These are phyloP conservation scores for Chloris gayana DNA, from an alignment of 176 grass and related monocot genomes.

Conservation along the genomic window DNA sequence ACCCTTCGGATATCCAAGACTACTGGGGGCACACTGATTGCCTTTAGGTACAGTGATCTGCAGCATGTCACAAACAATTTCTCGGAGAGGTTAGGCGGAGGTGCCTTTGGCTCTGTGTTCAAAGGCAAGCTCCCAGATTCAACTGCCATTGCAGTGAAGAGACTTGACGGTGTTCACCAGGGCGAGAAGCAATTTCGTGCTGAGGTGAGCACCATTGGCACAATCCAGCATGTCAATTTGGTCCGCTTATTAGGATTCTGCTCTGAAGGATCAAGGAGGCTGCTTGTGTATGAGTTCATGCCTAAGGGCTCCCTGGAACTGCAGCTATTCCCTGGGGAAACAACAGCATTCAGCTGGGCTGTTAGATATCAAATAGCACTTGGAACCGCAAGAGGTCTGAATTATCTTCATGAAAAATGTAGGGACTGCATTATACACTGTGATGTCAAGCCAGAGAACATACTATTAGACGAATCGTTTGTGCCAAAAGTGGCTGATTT, in stretches of 20 bases:
- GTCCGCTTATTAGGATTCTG: conserved; percentile 79
- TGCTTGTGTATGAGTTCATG: conserved; percentile 89
- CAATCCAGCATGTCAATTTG: conserved; percentile 82
- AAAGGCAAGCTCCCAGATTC: conserved; percentile 69
- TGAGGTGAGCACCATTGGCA: conserved; percentile 92
- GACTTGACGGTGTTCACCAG: conserved; percentile 70
- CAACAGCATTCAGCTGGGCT: conserved; percentile 49
- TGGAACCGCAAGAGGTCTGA: conserved; percentile 75
- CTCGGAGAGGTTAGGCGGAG: conserved; percentile 66
- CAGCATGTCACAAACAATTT: conserved; percentile 77
- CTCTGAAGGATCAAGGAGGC: conserved; percentile 57
- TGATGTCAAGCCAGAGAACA: conserved; percentile 91
- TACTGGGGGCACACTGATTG: conserved; percentile 51
- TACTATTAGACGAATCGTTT: conserved; percentile 75
- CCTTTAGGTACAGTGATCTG: conserved; percentile 70
- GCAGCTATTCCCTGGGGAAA: conserved; percentile 60
- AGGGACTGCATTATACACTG: conserved; percentile 93
- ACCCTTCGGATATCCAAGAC: conserved; percentile 54
- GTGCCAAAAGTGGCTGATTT: conserved; percentile 85
- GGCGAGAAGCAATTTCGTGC: conserved; percentile 93
- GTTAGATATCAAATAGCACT: conserved; percentile 74
- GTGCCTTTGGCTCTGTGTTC: conserved; percentile 75
- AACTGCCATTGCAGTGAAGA: conserved; percentile 75
- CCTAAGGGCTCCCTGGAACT: conserved; percentile 74
- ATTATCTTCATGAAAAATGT: conserved; percentile 78